Conservation (phyloP, 208 protist genomes). For the Borovskyia barvae region DNA sequence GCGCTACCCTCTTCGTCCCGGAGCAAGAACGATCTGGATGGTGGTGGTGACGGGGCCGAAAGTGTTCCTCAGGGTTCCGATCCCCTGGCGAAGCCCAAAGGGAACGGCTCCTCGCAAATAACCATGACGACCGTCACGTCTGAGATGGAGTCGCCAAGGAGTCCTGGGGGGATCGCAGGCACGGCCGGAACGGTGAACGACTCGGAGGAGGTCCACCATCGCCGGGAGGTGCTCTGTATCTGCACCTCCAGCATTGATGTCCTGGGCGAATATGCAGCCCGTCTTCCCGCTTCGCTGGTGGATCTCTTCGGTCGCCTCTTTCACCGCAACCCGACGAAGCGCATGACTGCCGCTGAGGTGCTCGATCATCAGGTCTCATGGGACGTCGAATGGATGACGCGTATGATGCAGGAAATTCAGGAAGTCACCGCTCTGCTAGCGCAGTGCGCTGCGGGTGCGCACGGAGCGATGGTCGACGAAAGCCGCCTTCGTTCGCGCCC, state of each 20-base stretch:
- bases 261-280: constrained; percentile 31
- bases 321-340: constrained; percentile 58
- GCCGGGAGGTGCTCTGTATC: constrained; percentile 45
- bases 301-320: constrained; percentile 73
- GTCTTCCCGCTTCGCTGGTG: constrained; percentile 58
- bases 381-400: constrained; percentile 73
- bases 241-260: constrained; percentile 35
- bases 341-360: constrained; percentile 70
- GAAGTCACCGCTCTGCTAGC: constrained; percentile 24
- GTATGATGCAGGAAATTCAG: constrained; percentile 56
- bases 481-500: constrained; percentile 5
- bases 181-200: neutral
- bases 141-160: neutral
- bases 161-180: no score
- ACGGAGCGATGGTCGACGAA: neutral
- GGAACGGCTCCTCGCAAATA: neutral
- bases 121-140: neutral
- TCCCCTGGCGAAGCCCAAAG: neutral
- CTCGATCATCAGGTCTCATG: constrained; percentile 77
- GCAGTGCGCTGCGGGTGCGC: constrained; percentile 5
- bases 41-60: neutral
- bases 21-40: neutral
- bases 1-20: no score
- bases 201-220: neutral
- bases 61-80: neutral